Evolutionary conservation across 176 grass and related monocot species (phyloP).

Genomic region (Canna indica): DNA sequence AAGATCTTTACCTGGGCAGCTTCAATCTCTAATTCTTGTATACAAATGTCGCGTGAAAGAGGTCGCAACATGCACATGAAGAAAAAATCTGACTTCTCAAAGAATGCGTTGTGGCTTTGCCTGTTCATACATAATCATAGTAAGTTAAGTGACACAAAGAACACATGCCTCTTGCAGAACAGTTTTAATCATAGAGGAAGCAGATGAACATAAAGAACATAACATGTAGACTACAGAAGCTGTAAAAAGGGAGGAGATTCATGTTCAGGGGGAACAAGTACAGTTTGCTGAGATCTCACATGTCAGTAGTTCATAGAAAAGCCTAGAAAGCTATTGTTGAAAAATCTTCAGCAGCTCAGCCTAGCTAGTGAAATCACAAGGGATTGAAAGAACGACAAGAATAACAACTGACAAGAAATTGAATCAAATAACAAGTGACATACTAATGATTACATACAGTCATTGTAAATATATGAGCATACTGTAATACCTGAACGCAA

Average conservation of each 20-base stretch:
- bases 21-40: conserved; percentile 8
- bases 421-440: neutral
- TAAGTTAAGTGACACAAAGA: neutral
- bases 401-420: neutral
- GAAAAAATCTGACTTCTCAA: conserved; percentile 4
- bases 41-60: conserved; percentile 1
- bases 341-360: too few species aligned
- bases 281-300: too few species aligned
- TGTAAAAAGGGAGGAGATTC: too few species aligned
- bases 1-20: conserved; percentile 11
- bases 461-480: neutral
- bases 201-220: neutral
- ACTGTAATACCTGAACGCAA: conserved; percentile 14
- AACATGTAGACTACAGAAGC: neutral
- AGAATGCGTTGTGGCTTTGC: conserved; percentile 9
- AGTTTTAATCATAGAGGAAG: neutral
- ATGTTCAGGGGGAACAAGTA: too few species aligned
- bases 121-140: neutral
- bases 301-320: too few species aligned
- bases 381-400: neutral
- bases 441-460: neutral
- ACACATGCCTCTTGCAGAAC: neutral
- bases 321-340: too few species aligned
- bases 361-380: too few species aligned
- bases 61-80: conserved; percentile 1